Base-by-base conservation (phyloP, 2,329 filamentous ascomycete species). In the Fusarium marasasianum region DNA sequence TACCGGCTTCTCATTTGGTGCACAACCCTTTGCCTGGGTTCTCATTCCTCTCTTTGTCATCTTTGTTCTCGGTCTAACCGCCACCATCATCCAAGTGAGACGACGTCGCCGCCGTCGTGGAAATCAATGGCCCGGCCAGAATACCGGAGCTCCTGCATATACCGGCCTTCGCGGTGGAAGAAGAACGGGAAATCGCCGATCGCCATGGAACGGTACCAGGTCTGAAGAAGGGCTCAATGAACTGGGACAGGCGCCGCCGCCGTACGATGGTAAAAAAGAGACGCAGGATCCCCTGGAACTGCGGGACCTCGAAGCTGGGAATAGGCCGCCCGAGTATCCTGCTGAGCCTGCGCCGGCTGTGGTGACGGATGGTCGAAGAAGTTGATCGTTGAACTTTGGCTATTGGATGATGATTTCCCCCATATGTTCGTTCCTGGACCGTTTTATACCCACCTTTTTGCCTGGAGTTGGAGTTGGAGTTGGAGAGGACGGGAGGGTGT, bases 191-290 rank as follows among this genome's bases (percentile, higher is more conserved):
- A 47, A 62, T 47, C 67, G 71, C 33, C 80, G 65, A 77, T 75
- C 75, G 56, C 58, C 84, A n/a, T 77, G 75, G 76, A 40, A 59
- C 44, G 72, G 69, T 7, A 63, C 75, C 12, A 73, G 71, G 44
- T 75, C 79, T 6, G 62, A 87, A 51, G 91, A 92, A 72, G 91
- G 91, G 0, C 80, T 92, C 63, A 87, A 92, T 77, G 90, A 92
- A 81, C 80, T 86, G 48, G 91, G 91, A 35, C 90, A 92, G 79
- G 89, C 90, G 15, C 91, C 91, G 56, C 91, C 91, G 54, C 89
- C 91, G 1, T 93, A 93, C 78, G 83, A 82, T 45, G 76, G 77
- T 12, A 82, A 81, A 75, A 79, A 81, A 71, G 70, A 78, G 35
- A 63, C 50, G 31, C 67, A 73, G 29, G 63, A 70, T 51, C 55